These are phyloP conservation scores for Aspergillus cristatus DNA, from an alignment of 495 filamentous ascomycete species.

Conservation along the genomic window DNA sequence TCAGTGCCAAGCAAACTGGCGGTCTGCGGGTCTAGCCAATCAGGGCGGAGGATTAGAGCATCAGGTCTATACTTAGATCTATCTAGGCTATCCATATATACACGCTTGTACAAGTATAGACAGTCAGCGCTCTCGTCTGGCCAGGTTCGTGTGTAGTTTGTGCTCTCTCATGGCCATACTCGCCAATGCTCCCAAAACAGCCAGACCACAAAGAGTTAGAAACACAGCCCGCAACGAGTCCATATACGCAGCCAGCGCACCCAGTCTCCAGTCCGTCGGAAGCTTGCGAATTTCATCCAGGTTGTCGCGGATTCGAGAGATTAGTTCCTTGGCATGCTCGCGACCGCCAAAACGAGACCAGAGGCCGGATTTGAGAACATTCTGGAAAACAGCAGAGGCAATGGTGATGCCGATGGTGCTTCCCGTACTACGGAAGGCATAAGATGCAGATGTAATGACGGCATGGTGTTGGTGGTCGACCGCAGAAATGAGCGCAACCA, in stretches of 20 bases:
- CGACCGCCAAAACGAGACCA: constrained; percentile 59
- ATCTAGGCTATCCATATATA: background rate
- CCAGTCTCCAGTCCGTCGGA: constrained; percentile 58
- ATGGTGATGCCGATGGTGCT: constrained; percentile 76
- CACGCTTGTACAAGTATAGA: background rate
- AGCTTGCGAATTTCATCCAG: constrained; percentile 64
- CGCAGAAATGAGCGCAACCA: constrained; percentile 71
- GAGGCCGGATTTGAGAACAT: constrained; percentile 47
- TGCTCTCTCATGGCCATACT: constrained; percentile 70
- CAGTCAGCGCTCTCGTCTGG: constrained; percentile 28
- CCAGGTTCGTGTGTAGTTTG: constrained; percentile 61
- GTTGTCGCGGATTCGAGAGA: constrained; percentile 60
- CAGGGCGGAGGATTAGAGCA: background rate
- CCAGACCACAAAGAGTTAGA: constrained; percentile 53
- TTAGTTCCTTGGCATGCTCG: constrained; percentile 57
- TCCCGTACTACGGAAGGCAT: constrained; percentile 74
- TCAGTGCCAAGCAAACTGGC: background rate
- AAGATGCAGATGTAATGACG: constrained; percentile 74
- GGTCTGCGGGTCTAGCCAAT: background rate
- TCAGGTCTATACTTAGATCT: background rate
- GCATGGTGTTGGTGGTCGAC: constrained; percentile 79
- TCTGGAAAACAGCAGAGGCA: constrained; percentile 73
- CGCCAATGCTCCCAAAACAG: constrained; percentile 47
- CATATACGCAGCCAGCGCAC: constrained; percentile 66
- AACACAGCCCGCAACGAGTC: constrained; percentile 70